A percentile compares a stretch with the other conserved stretches of the same genome.
phyloP scores from a whole-genome alignment of 1,139 yeast genomes.

The Geotrichum europaeum region DNA sequence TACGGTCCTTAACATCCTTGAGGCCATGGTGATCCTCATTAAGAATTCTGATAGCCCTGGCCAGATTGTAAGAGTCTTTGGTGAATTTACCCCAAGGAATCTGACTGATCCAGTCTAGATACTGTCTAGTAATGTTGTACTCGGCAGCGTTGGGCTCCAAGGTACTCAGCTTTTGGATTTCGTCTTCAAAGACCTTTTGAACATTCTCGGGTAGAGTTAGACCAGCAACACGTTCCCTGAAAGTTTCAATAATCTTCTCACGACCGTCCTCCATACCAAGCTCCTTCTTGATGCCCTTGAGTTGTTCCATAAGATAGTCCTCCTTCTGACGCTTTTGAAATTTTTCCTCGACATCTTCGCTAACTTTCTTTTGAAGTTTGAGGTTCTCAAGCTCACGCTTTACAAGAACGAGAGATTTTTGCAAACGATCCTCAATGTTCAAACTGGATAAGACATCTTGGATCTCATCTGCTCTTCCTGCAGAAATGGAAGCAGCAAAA shows the following conservation, averaged over 20 bases:
- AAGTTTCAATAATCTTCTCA: constrained; percentile 69
- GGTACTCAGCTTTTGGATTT: constrained; percentile 65
- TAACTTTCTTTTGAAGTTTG: constrained; percentile 58
- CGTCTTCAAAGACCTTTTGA: constrained; percentile 79
- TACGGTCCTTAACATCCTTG: constrained; percentile 70
- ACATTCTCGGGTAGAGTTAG: constrained; percentile 64
- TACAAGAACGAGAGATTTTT: constrained; percentile 67
- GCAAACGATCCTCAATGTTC: constrained; percentile 67
- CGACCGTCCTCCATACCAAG: constrained; percentile 86
- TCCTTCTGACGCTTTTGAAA: constrained; percentile 65
- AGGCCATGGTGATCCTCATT: constrained; percentile 82
- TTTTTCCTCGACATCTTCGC: constrained; percentile 59
- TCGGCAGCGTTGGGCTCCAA: constrained; percentile 74
- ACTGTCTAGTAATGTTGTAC: constrained; percentile 79
- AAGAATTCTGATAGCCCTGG: constrained; percentile 60
- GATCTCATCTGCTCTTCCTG: constrained; percentile 57
- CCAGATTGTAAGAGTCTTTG: constrained; percentile 70
- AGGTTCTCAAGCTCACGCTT: constrained; percentile 75
- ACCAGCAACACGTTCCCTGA: constrained; percentile 68
- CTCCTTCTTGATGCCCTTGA: constrained; percentile 78
- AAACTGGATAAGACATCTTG: constrained; percentile 68
- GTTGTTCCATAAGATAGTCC: constrained; percentile 57
- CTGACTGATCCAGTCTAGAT: constrained; percentile 89
- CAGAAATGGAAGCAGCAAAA: constrained; percentile 70
- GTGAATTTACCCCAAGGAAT: constrained; percentile 92